A percentile compares a stretch with the other conserved stretches of the same genome.
phyloP scores from a whole-genome alignment of 1,139 yeast genomes.

The Zygosaccharomyces pseudobailii region DNA sequence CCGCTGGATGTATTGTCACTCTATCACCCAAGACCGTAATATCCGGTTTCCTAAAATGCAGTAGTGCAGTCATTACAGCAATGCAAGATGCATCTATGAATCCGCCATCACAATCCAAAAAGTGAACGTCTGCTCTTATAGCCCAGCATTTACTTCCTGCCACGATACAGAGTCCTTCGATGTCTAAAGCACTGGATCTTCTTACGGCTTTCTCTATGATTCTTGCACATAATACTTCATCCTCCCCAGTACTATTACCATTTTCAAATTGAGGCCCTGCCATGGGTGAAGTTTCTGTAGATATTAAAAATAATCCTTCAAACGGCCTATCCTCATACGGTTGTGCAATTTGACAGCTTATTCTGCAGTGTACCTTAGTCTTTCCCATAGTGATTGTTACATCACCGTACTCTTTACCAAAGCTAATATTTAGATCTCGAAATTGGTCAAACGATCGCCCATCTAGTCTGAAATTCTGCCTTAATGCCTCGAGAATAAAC shows the following conservation, averaged over 20 bases:
- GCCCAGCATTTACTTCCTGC: conserved; percentile 93
- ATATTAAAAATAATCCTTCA: conserved; percentile 81
- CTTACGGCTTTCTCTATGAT: conserved; percentile 87
- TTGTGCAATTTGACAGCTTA: conserved; percentile 71
- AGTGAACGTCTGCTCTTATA: conserved; percentile 83
- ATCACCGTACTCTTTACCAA: conserved; percentile 75
- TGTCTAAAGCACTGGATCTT: conserved; percentile 83
- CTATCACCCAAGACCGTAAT: conserved; percentile 68
- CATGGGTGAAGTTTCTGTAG: conserved; percentile 86
- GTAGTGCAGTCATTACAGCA: conserved; percentile 81
- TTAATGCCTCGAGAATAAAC: conserved; percentile 59
- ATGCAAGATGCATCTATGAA: conserved; percentile 85
- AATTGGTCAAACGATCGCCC: conserved; percentile 60
- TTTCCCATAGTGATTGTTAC: conserved; percentile 73
- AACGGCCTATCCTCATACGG: conserved; percentile 92
- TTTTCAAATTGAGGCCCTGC: conserved; percentile 81
- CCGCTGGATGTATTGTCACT: conserved; percentile 61
- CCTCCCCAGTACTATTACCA: conserved; percentile 59
- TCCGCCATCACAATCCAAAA: conserved; percentile 86
- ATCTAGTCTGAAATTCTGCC: conserved; percentile 60
- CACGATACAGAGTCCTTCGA: conserved; percentile 82
- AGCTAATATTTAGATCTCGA: conserved; percentile 56
- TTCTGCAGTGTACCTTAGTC: conserved; percentile 69
- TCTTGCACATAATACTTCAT: conserved; percentile 73
- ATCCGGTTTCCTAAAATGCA: conserved; percentile 83